Evolutionary conservation across 805 yeast genomes (phyloP).

Genomic region (Metschnikowia hibisci): DNA sequence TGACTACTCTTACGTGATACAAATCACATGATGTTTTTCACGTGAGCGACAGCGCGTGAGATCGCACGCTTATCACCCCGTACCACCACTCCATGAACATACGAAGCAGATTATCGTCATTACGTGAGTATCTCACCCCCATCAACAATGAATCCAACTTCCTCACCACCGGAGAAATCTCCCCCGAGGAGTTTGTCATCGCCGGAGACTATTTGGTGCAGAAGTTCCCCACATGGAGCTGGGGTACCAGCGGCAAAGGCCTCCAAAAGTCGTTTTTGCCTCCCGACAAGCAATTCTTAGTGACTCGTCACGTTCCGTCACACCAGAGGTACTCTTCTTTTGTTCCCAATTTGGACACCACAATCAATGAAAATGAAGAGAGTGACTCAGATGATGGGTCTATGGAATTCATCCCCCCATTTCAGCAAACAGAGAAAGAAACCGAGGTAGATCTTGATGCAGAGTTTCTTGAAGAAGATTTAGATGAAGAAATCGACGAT

Average conservation of each 20-base stretch:
- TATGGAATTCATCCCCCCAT: slow-evolving; percentile 1
- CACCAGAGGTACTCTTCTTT: slow-evolving; percentile 44
- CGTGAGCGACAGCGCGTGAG: too few relatives aligned
- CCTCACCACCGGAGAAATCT: slow-evolving; percentile 80
- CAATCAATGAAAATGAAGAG: background rate
- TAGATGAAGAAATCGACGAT: slow-evolving; percentile 30
- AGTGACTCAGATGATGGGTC: too few relatives aligned
- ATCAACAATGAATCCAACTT: slow-evolving; percentile 84
- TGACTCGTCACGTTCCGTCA: slow-evolving; percentile 88
- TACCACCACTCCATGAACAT: slow-evolving; percentile 12
- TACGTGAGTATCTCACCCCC: slow-evolving; percentile 93
- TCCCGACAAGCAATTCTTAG: slow-evolving; percentile 76
- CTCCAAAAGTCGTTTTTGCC: slow-evolving; percentile 70
- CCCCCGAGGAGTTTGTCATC: slow-evolving; percentile 90
- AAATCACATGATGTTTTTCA: too few relatives aligned
- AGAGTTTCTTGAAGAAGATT: slow-evolving; percentile 18
- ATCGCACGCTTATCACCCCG: background rate
- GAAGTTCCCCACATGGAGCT: slow-evolving; percentile 96
- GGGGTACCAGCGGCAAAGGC: slow-evolving; percentile 47
- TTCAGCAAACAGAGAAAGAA: background rate
- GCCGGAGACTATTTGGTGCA: slow-evolving; percentile 93
- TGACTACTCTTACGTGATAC: too few relatives aligned
- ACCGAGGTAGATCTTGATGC: slow-evolving; percentile 35
- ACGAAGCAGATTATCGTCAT: slow-evolving; percentile 57
- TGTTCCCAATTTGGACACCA: slow-evolving; percentile 13